Evolutionary conservation across 306 rosid species (phyloP).

Genomic region (Hippophae rhamnoides): DNA sequence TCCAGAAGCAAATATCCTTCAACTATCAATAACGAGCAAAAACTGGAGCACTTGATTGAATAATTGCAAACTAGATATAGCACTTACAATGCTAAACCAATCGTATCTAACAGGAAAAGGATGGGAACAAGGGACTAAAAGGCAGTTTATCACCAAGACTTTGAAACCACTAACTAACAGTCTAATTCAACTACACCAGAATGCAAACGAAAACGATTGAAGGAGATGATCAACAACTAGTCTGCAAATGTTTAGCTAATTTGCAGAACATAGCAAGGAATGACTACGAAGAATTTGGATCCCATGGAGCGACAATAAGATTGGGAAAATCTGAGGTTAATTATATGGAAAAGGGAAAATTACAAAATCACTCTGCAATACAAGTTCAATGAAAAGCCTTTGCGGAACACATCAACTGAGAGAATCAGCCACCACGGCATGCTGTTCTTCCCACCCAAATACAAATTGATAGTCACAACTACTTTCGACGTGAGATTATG

Average conservation of each 20-base stretch:
- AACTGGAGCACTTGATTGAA: slow-evolving; percentile 12
- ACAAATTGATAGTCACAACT: slow-evolving; percentile 17
- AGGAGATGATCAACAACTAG: not conserved
- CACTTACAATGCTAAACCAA: slow-evolving; percentile 8
- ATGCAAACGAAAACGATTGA: too few relatives aligned
- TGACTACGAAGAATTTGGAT: slow-evolving; percentile 67
- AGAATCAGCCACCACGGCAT: slow-evolving; percentile 90
- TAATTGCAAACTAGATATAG: slow-evolving; percentile 7
- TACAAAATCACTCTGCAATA: slow-evolving; percentile 97
- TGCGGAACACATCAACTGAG: slow-evolving; percentile 71
- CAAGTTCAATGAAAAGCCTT: slow-evolving; percentile 69
- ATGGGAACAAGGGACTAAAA: not conserved
- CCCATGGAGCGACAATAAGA: slow-evolving; percentile 50
- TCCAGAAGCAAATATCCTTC: slow-evolving; percentile 22
- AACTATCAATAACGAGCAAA: slow-evolving; percentile 6
- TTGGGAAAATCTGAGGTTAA: not conserved
- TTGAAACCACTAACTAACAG: too few relatives aligned
- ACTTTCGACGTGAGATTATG: slow-evolving; percentile 4
- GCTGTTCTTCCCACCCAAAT: slow-evolving; percentile 59
- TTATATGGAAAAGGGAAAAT: slow-evolving; percentile 5
- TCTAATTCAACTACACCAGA: too few relatives aligned
- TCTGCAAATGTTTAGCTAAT: slow-evolving; percentile 53
- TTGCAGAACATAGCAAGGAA: slow-evolving; percentile 94
- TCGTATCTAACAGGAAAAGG: too few relatives aligned
- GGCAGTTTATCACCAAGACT: not conserved